These are phyloP conservation scores for Silene coronaria DNA, from an alignment of 179 eudicot genomes.

Conservation along the genomic window DNA sequence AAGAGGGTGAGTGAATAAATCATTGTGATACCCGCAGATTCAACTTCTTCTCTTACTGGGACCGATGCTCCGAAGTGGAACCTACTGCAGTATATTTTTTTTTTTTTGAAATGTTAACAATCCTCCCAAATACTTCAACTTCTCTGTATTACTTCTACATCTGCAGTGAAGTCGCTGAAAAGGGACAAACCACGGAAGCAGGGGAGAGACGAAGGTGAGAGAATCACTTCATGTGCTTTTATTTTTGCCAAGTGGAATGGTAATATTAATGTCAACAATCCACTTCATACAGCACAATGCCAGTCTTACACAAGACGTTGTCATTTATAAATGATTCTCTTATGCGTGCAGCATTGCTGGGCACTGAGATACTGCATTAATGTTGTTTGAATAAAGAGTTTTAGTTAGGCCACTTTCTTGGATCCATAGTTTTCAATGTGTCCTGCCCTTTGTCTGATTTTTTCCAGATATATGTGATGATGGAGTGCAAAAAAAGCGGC, in stretches of 20 bases:
- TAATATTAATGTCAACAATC: neutral
- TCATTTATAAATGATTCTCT: neutral
- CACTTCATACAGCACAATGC: neutral
- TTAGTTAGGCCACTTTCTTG: neutral
- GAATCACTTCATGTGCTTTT: neutral
- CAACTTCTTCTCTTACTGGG: neutral
- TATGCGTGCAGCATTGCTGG: neutral
- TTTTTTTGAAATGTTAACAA: neutral
- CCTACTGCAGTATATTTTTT: neutral
- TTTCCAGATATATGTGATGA: constrained; percentile 47
- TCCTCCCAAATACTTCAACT: constrained; percentile 7
- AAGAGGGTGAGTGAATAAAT: constrained; percentile 43
- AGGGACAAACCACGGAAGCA: constrained; percentile 21
- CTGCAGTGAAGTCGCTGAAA: constrained; percentile 15
- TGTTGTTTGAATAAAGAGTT: neutral
- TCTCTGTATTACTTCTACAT: neutral
- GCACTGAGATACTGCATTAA: constrained; percentile 4
- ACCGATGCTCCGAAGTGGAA: neutral
- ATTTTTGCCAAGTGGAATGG: neutral
- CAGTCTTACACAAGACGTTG: neutral
- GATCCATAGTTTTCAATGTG: neutral
- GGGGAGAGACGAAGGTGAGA: constrained; percentile 44
- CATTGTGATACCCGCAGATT: neutral
- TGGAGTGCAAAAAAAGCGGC: constrained; percentile 46
- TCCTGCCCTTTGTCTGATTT: neutral